Evolutionary conservation across 1,284 basidiomycete genomes (phyloP).

Genomic region (Irpex sp.): DNA sequence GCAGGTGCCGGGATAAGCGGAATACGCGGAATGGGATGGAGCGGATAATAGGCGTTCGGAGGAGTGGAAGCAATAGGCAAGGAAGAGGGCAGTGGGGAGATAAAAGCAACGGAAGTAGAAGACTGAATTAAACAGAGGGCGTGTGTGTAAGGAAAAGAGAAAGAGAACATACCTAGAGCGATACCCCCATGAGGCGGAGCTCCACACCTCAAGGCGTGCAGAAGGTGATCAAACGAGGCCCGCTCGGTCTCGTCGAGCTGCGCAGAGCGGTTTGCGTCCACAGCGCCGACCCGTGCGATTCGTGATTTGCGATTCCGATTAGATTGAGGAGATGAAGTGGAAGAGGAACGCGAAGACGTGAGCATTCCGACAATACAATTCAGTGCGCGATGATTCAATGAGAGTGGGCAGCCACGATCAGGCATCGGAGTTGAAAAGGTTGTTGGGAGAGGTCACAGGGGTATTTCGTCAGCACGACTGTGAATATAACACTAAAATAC

Average conservation of each 20-base stretch:
- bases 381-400: background rate
- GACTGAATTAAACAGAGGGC: background rate
- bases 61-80: too few relatives aligned
- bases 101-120: background rate
- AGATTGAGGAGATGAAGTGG: too few relatives aligned
- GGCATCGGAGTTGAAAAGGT: background rate
- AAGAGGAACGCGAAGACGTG: background rate
- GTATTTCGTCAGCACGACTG: background rate
- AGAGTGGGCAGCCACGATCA: background rate
- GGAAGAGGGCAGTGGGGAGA: too few relatives aligned
- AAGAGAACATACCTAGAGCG: constrained; percentile 63
- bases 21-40: too few relatives aligned
- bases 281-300: background rate
- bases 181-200: constrained; percentile 97
- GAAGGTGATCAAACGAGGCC: constrained; percentile 76
- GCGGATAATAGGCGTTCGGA: too few relatives aligned
- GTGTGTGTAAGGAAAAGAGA: background rate
- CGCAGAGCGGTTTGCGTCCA: background rate
- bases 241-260: constrained; percentile 75
- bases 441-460: background rate
- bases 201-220: constrained; percentile 83
- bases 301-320: too few relatives aligned
- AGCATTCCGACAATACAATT: background rate
- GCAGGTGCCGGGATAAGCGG: too few relatives aligned
- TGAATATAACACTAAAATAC: too few relatives aligned